Conservation (phyloP, 2,329 filamentous ascomycete species). For the Anthostomella pinea region DNA sequence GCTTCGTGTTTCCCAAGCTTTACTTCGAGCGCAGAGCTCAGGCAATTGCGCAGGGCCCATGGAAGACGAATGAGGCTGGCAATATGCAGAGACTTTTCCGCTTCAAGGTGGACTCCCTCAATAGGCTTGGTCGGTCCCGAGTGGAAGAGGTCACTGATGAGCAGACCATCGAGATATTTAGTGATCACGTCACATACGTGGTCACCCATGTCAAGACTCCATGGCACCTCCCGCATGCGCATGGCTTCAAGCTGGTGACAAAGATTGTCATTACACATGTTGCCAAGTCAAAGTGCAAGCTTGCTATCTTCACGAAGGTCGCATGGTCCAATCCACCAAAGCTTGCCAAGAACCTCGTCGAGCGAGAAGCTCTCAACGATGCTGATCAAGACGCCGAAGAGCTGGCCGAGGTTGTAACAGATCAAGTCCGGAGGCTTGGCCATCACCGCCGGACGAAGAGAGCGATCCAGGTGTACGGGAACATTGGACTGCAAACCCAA, state of each 20-base stretch:
- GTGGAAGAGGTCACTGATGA: constrained; percentile 69
- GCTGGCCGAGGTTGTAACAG: constrained; percentile 70
- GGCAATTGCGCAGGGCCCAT: constrained; percentile 82
- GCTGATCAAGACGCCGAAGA: constrained; percentile 70
- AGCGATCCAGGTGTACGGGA: constrained; percentile 76
- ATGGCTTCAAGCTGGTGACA: constrained; percentile 76
- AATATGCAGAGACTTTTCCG: constrained; percentile 75
- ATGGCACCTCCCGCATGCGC: constrained; percentile 83
- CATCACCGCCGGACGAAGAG: constrained; percentile 72
- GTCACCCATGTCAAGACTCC: constrained; percentile 60
- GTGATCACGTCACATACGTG: constrained; percentile 69
- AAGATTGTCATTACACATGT: constrained; percentile 94
- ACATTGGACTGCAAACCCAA: constrained; percentile 66
- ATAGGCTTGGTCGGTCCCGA: constrained; percentile 61
- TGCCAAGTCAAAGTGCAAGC: constrained; percentile 86
- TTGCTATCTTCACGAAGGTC: constrained; percentile 84
- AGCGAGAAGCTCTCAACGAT: constrained; percentile 72
- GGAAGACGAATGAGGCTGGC: constrained; percentile 68
- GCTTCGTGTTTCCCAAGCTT: constrained; percentile 86
- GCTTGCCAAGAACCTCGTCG: constrained; percentile 59
- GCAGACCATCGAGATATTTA: constrained; percentile 81
- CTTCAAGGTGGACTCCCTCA: constrained; percentile 69
- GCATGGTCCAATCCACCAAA: constrained; percentile 74
- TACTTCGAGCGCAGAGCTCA: constrained; percentile 79
- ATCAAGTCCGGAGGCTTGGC: constrained; percentile 73